These are phyloP conservation scores for Penicillium sp. DNA, from an alignment of 2,329 filamentous ascomycete species.

Conservation along the genomic window DNA sequence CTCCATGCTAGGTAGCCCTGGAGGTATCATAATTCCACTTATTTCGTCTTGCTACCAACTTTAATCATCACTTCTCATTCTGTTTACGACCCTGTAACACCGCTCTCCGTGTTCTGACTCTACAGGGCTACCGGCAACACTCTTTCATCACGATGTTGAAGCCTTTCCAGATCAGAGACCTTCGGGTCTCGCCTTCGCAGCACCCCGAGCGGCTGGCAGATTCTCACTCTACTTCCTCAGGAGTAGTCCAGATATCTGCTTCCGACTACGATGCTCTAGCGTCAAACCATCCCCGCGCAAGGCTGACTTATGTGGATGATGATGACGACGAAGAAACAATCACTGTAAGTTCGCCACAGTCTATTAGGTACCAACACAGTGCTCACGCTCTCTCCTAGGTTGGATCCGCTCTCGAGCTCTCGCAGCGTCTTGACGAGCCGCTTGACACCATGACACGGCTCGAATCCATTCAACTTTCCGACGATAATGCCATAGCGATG, in stretches of 20 bases:
- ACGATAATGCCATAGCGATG: conserved; percentile 30
- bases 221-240: conserved; percentile 19
- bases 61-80: conserved; percentile 3
- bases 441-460: conserved; percentile 14
- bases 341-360: conserved; percentile 34
- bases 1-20: conserved; percentile 6
- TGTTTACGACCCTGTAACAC: conserved; percentile 11
- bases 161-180: conserved; percentile 41
- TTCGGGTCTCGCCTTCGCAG: conserved; percentile 23
- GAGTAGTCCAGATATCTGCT: conserved; percentile 41
- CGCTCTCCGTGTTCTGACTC: conserved; percentile 10
- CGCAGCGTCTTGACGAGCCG: conserved; percentile 46
- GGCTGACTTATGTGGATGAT: conserved; percentile 45
- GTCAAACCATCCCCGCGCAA: conserved; percentile 40
- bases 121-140: conserved; percentile 3
- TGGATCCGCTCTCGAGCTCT: conserved; percentile 47
- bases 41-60: conserved; percentile 3
- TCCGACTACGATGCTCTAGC: conserved; percentile 45
- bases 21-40: conserved; percentile 13
- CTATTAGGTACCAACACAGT: neutral
- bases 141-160: conserved; percentile 34
- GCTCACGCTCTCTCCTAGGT: conserved; percentile 34
- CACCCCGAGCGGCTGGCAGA: conserved; percentile 1
- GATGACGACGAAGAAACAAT: conserved; percentile 49
- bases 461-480: conserved; percentile 10